Evolutionary conservation across 1,139 yeast species (phyloP).

Genomic region (Debaryomyces robertsiae): DNA sequence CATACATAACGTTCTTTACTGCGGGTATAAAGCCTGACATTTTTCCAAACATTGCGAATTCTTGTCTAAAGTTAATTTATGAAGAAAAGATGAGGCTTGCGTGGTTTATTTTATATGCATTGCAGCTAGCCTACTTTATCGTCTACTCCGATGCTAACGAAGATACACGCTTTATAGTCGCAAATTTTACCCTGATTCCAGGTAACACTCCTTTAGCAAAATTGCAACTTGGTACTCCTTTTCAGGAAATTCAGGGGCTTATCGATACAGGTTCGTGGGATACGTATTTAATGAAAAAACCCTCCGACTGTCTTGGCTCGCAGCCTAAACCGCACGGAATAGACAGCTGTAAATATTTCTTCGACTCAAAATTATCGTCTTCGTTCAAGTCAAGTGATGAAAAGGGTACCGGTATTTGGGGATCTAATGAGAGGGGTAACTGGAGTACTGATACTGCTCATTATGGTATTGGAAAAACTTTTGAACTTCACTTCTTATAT

Average conservation of each 20-base stretch:
- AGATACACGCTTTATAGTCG: too few species aligned
- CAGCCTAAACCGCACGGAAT: not conserved
- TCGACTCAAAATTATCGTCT: not conserved
- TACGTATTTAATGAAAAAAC: not conserved
- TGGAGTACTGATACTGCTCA: constrained; percentile 1
- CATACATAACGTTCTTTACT: too few species aligned
- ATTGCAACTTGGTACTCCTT: constrained; percentile 34
- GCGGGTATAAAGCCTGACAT: too few species aligned
- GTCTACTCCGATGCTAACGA: too few species aligned
- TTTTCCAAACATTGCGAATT: too few species aligned
- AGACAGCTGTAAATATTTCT: not conserved
- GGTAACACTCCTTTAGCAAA: constrained; percentile 2
- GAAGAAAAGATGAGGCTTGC: too few species aligned
- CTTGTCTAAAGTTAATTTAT: too few species aligned
- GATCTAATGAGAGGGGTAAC: not conserved
- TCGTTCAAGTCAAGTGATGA: not conserved
- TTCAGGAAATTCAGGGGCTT: constrained; percentile 30
- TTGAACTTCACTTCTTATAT: constrained; percentile 1
- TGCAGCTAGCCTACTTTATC: too few species aligned
- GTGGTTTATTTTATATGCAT: too few species aligned
- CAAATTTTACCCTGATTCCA: too few species aligned
- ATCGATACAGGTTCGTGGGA: constrained; percentile 43
- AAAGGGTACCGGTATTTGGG: not conserved
- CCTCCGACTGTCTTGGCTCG: not conserved
- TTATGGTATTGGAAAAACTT: constrained; percentile 1